Conservation (phyloP, 495 filamentous ascomycete genomes). For the Geoglossum glabrum region DNA sequence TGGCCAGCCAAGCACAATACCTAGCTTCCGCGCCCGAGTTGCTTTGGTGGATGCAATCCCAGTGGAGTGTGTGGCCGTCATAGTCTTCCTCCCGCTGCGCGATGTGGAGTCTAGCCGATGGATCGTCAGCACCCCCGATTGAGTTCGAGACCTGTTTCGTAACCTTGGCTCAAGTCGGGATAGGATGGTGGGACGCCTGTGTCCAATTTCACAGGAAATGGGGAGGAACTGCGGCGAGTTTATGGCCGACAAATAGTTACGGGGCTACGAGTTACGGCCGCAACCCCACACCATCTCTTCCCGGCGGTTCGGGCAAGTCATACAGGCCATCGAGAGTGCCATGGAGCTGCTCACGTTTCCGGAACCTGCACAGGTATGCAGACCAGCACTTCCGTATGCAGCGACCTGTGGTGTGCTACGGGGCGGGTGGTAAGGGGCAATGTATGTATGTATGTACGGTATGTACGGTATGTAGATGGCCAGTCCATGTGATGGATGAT, state of each 20-base stretch:
- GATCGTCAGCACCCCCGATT: not conserved
- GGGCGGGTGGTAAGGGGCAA: not conserved
- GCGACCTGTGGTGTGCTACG: not conserved
- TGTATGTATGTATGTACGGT: not conserved
- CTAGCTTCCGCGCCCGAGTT: not conserved
- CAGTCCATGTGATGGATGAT: not conserved
- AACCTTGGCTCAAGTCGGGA: too few relatives aligned
- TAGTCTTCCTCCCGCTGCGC: not conserved
- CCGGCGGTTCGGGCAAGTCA: not conserved
- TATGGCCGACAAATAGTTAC: not conserved
- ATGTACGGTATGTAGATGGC: not conserved
- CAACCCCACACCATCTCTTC: not conserved
- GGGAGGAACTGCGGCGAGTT: not conserved
- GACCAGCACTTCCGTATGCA: not conserved
- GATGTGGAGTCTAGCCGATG: not conserved
- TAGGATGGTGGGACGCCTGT: too few relatives aligned
- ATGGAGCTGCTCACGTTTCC: not conserved
- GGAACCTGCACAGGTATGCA: not conserved
- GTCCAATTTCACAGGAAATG: not conserved
- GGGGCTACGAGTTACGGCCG: too few relatives aligned
- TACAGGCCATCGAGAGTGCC: too few relatives aligned
- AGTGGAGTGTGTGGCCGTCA: not conserved
- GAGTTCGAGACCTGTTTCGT: not conserved
- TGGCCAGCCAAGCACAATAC: not conserved
- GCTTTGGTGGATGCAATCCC: too few relatives aligned